Base-by-base conservation (phyloP, 495 filamentous ascomycete genomes). In the Hypoxylon rickii region DNA sequence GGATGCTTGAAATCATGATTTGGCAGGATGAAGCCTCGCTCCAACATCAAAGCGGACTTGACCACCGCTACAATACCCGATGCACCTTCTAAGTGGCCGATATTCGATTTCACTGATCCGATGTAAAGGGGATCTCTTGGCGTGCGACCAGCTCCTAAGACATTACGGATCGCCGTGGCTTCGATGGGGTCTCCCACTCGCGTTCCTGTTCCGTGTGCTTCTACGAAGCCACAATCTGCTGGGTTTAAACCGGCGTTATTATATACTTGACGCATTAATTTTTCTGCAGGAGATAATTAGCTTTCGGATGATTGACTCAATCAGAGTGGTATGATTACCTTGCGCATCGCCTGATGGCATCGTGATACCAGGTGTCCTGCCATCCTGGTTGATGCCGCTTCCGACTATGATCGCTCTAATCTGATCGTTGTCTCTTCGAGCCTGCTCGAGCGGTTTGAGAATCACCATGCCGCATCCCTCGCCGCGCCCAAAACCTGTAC, bases 401-500 rank as follows among this genome's bases (percentile, higher is more conserved):
- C 72, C 78, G 13, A 77, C 76, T 46, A 91, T 84, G 13, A 90
- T 74, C 11, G 80, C 83, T 42, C 83, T 74, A 33, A 89, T 83
- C 5, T 80, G 78, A 45, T 84, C 79, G 17, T 78, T 77, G 55
- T 82, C 79, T 36, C 51, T 66, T 24, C 81, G 66, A n/a, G 81
- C 87, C 48, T 83, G 77, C n/a, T 70, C 63, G 3, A 89, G 71
- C 4, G 70, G 73, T 67, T 90, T 92, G 17, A 92, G 57, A 15
- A 82, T 71, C 1, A 89, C 44, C 21, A 78, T 75, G 33, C 73
- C 79, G 16, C 84, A 71, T 2, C 79, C 87, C 58, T 91, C 88
- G 3, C 77, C 88, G 12, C 87, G 76, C 0, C 71, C 85, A 62
- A 86, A 91, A 0, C 88, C 88, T 53, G 85, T 77, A 13, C 85